Base-by-base conservation (phyloP, 2,329 filamentous ascomycete species). In the Fusarium stilboides region DNA sequence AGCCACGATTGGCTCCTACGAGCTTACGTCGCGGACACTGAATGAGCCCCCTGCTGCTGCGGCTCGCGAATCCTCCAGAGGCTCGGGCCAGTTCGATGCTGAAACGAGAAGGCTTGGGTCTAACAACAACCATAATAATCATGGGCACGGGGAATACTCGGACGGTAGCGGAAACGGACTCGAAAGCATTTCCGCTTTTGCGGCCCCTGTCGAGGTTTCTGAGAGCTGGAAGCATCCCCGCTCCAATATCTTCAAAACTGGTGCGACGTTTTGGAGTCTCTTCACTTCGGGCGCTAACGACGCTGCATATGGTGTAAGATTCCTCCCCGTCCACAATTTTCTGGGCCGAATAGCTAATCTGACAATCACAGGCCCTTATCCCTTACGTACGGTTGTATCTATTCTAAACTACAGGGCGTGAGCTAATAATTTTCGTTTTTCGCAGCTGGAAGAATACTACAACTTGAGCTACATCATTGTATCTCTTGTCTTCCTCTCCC, bases 401-500 rank as follows among this genome's bases (percentile, higher is more conserved):
- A 13, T 20, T 13, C 17, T 15, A 5, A 24, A 36, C 14, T 13
- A 26, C n/a, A 24, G 24, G 9, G 2, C 8, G 28, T 19, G 37
- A 17, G 15, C 61, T 59, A 13, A 68, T 12, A 8, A 12, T 2
- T 34, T 8, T 17, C 19, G 19, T 45, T 2, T 34, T 7, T 17
- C 19, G 19, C 47, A 76, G 73, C 57, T 78, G 17, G 75, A 77
- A 51, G 34, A 62, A 22, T 90, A 91, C 80, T 92, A 92, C 78
- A 56, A 81, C 49, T 80, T 92, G 42, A 83, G 79, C 28, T 91
- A 92, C 75, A 83, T 87, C 2, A 78, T 90, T 52, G 84, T 92
- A 5, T 91, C 90, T 0, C 82, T 91, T 1, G 80, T 92, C 37
- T 92, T 92, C 75, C 80, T 93, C 5, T 86, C 88, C 0, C 89